Evolutionary conservation across 2,329 filamentous ascomycete species (phyloP).

Genomic region (Aspergillus sp.): DNA sequence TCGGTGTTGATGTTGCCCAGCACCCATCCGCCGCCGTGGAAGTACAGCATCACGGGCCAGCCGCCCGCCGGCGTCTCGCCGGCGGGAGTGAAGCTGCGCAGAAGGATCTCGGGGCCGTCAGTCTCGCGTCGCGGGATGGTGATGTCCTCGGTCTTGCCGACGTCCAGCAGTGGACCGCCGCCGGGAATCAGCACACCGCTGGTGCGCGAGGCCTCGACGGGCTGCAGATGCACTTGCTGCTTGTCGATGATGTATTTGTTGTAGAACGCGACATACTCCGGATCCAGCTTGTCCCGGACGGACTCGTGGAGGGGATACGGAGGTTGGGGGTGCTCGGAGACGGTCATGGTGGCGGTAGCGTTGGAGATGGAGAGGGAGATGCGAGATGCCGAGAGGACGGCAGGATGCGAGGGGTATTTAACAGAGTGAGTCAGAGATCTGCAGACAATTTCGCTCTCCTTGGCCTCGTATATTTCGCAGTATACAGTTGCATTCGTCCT

Average conservation of each 20-base stretch:
- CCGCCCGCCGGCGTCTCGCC: slow-evolving; percentile 45
- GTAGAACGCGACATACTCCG: slow-evolving; percentile 55
- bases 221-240: slow-evolving; percentile 56
- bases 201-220: slow-evolving; percentile 51
- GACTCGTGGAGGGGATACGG: slow-evolving; percentile 52
- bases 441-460: background rate
- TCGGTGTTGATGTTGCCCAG: slow-evolving; percentile 59
- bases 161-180: slow-evolving; percentile 49
- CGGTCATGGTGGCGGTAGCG: slow-evolving; percentile 14
- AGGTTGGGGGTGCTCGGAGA: slow-evolving; percentile 25
- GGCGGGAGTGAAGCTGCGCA: slow-evolving; percentile 53
- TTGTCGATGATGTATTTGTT: slow-evolving; percentile 51
- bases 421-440: background rate
- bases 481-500: background rate
- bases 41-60: slow-evolving; percentile 58
- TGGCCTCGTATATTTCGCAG: no score
- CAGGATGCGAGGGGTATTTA: background rate
- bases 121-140: slow-evolving; percentile 45
- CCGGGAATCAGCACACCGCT: slow-evolving; percentile 55
- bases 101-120: slow-evolving; percentile 47
- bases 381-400: no score
- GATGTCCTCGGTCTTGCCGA: slow-evolving; percentile 49
- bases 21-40: slow-evolving; percentile 61
- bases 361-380: background rate
- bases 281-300: slow-evolving; percentile 46